Base-by-base conservation (phyloP, 2,329 filamentous ascomycete genomes). In the Cercospora sp. region DNA sequence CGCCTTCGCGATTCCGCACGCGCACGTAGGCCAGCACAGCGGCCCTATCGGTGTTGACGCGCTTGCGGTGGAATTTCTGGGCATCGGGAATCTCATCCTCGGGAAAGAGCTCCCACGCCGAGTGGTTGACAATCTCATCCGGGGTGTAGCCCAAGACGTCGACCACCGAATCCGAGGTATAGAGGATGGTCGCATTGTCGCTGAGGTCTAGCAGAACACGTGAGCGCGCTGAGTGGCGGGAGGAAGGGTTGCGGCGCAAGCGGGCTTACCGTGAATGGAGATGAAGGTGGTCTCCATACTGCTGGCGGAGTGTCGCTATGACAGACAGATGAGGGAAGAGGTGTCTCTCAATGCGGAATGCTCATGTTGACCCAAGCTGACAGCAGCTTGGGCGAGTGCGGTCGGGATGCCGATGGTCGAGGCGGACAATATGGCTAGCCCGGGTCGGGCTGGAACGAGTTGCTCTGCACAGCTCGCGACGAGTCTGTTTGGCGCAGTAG, bases 101-200 rank as follows among this genome's bases (percentile, higher is more conserved):
- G 74, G 94, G 91, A 77, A 96, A 96, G 79, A 91, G 96, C 32
- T 95, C 90, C 84, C 94, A 97, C 76, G 89, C 90, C 68, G 93
- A 92, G 76, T 84, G 89, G 70, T 91, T 89, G 75, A 89, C 86
- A 16, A 96, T 88, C 77, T 96, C 91, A 69, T 90, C 85, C 3
- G 92, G 90, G 21, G 87, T 85, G 76, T 93, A 94, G 63, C 92
- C 93, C 51, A 97, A 86, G 70, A 96, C 93, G 74, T 96, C 91
- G 74, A 88, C 84, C 71, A 97, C 89, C 2, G 92, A 95, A 74
- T 93, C 91, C 61, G 93, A 96, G 21, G 89, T 91, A 80, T 93
- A 96, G 70, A 94, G 85, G 70, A 96, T 90, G 70, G 89, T 90
- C 74, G 91, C 92, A 77, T 94, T 90, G 66, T 86, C 83, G 53